Base-by-base conservation (phyloP, 2,329 filamentous ascomycete species). In the Aspergillus arachidicola region DNA sequence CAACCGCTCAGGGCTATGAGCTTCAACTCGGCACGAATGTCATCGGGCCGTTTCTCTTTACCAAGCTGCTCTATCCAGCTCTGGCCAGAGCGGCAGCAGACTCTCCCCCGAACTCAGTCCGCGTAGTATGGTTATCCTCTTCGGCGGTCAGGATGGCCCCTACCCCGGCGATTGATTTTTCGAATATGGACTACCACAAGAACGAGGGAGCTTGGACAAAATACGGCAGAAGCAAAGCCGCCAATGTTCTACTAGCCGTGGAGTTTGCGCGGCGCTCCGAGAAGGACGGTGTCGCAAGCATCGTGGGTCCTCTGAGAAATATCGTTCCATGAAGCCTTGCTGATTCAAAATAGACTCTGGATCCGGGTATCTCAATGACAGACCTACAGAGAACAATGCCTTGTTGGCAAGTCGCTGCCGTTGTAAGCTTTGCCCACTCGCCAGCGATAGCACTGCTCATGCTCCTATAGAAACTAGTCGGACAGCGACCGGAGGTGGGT, bases 1-100 rank as follows among this genome's bases (percentile, higher is more conserved):
- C 74, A 64, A 75, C 74, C 6, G 67, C 62, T 12, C 71, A 68
- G 64, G 76, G 76, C 30, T 73, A 76, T 63, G 78, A 81, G 53
- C 54, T 77, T 11, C 75, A 78, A 36, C 60, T 79, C 11, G 78
- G 76, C 16, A 77, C 73, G 3, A 81, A 81, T 61, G 70, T 70
- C 48, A 51, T 81, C 1, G 79, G 70, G 3, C 76, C 77, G 41
- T 67, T 79, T 0, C 21, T 26, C 5, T 50, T 50, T 14, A 50
- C 21, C 12, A 50, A 50, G 14, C 46, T 28, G 5, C 70, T 81
- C 2, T 72, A 70, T 4, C 79, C 78, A 2, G 64, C 76, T 6
- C 63, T 80, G 14, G 62, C 64, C 30, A 63, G 63, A 21, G 78
- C 79, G 1, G 75, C 74, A 0, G 66, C 69, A 36, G 58, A 64